Percentiles rank a stretch among this genome's conserved stretches.
Conservation (phyloP, 805 yeast genomes). For the Cyberlindnera americana region DNA sequence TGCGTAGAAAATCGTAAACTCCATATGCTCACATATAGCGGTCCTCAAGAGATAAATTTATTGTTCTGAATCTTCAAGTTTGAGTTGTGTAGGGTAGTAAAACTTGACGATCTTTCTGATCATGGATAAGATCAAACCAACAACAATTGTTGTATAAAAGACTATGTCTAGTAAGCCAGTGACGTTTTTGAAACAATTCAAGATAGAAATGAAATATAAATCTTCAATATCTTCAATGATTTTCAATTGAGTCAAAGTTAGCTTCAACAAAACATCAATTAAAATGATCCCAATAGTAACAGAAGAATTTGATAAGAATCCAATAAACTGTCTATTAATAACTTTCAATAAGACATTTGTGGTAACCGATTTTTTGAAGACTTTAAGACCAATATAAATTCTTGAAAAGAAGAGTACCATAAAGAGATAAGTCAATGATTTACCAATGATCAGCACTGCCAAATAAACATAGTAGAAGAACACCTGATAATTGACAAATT, state of each 20-base stretch:
- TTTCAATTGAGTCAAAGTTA: slow-evolving; percentile 11
- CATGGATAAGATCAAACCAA: slow-evolving; percentile 14
- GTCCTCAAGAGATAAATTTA: too few relatives aligned
- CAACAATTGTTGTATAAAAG: slow-evolving; percentile 13
- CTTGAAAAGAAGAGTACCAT: slow-evolving; percentile 19
- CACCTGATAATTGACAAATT: slow-evolving; percentile 8
- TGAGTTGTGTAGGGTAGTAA: too few relatives aligned
- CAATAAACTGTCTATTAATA: slow-evolving; percentile 21
- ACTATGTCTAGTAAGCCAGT: slow-evolving; percentile 12
- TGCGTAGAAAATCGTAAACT: too few relatives aligned
- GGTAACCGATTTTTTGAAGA: slow-evolving; percentile 14
- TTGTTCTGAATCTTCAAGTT: slow-evolving; percentile 5
- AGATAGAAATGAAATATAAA: slow-evolving; percentile 2
- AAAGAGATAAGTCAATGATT: slow-evolving; percentile 17
- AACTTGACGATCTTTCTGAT: slow-evolving; percentile 10
- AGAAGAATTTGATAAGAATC: slow-evolving; percentile 17
- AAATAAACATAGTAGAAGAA: slow-evolving; percentile 18
- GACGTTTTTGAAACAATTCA: slow-evolving; percentile 3
- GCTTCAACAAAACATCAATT: slow-evolving; percentile 13
- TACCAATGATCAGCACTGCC: slow-evolving; percentile 15
- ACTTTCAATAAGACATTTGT: slow-evolving; percentile 20
- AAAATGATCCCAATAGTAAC: slow-evolving; percentile 13
- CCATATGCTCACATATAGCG: too few relatives aligned
- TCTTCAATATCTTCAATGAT: slow-evolving; percentile 9
- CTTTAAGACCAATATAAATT: slow-evolving; percentile 21